Evolutionary conservation across 2,329 filamentous ascomycete genomes (phyloP).

Genomic region (Fusarium oligoseptatum): DNA sequence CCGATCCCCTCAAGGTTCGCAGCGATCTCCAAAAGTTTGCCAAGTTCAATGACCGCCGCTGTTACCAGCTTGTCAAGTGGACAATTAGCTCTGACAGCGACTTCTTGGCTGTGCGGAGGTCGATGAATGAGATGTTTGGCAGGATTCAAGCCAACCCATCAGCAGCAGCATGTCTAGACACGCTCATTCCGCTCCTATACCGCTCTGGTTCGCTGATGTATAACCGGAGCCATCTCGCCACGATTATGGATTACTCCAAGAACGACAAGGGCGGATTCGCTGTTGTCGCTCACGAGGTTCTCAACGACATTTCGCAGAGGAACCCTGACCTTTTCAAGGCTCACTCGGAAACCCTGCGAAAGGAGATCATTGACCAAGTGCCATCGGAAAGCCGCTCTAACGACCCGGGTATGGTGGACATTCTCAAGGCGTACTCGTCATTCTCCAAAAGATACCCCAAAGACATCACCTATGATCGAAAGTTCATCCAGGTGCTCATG

Average conservation of each 20-base stretch:
- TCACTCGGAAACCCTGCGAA: conserved; percentile 91
- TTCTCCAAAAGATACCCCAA: conserved; percentile 89
- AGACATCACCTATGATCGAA: conserved; percentile 85
- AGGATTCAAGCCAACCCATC: conserved; percentile 76
- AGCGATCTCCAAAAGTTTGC: conserved; percentile 91
- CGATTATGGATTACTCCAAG: conserved; percentile 89
- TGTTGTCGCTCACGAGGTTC: conserved; percentile 84
- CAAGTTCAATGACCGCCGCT: conserved; percentile 89
- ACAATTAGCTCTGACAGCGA: conserved; percentile 88
- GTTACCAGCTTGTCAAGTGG: conserved; percentile 90
- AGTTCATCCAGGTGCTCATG: conserved; percentile 84
- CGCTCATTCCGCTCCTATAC: conserved; percentile 85
- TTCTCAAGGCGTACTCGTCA: conserved; percentile 91
- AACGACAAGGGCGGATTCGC: conserved; percentile 85
- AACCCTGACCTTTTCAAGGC: conserved; percentile 94
- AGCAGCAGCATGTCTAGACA: conserved; percentile 78
- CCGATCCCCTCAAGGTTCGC: conserved; percentile 78
- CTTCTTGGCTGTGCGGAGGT: conserved; percentile 90
- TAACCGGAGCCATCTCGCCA: conserved; percentile 92
- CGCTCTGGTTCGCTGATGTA: conserved; percentile 87
- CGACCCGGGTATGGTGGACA: conserved; percentile 83
- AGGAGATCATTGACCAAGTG: conserved; percentile 83
- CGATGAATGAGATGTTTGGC: conserved; percentile 90
- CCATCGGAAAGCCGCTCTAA: conserved; percentile 78
- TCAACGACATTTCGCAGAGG: conserved; percentile 90